Evolutionary conservation across 768 basidiomycete species (phyloP).

Genomic region (Trametopsis cervina): DNA sequence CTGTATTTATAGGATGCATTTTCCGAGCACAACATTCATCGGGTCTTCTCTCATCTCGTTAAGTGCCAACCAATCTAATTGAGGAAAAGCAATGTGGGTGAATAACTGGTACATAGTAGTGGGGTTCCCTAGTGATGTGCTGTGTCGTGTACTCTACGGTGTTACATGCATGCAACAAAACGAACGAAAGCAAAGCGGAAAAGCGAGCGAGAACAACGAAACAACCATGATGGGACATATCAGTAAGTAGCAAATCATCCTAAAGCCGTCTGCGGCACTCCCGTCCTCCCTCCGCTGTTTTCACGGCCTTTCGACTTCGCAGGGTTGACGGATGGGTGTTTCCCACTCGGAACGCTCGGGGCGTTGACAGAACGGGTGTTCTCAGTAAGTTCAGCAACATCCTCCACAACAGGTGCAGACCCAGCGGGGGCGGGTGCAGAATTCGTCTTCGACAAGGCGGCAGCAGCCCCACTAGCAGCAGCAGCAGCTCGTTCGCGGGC

Average conservation of each 20-base stretch:
- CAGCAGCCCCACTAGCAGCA: slow-evolving; percentile 39
- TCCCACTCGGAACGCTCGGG: no score
- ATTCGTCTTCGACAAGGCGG: slow-evolving; percentile 20
- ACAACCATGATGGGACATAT: not conserved
- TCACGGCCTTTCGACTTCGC: not conserved
- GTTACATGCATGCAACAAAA: not conserved
- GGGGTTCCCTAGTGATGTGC: not conserved
- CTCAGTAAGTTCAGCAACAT: slow-evolving; percentile 12
- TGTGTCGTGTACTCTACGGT: not conserved
- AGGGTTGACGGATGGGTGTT: not conserved
- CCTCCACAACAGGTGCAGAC: slow-evolving; percentile 24
- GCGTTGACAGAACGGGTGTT: not conserved
- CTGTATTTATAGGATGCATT: no score
- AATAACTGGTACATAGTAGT: not conserved
- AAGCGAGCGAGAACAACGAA: not conserved
- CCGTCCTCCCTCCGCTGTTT: not conserved
- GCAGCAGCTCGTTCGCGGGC: slow-evolving; percentile 63
- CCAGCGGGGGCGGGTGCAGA: slow-evolving; percentile 17
- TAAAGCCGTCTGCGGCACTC: not conserved
- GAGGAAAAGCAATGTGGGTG: not conserved
- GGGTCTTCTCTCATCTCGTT: no score
- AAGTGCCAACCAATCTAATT: no score
- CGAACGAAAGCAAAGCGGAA: not conserved
- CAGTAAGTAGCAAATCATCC: not conserved
- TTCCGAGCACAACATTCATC: no score